Base-by-base conservation (phyloP, 202 grass and related monocot genomes). In the Elaeis oleifera region DNA sequence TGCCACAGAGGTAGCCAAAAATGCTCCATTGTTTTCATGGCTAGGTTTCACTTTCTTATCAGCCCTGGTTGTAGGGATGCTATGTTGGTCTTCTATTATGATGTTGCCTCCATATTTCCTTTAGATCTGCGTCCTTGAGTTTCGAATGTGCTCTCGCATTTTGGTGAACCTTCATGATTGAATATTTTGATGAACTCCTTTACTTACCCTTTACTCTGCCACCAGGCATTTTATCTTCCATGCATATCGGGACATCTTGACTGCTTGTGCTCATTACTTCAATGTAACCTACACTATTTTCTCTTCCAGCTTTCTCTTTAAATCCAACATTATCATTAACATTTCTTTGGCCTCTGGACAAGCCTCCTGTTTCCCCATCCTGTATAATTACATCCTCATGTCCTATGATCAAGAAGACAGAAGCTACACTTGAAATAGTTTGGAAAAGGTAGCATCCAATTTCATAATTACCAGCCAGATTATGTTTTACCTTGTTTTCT, bases 161-260 rank as follows among this genome's bases (percentile, higher is more conserved):
- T 96, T 56, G 81, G 87, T 59, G 87, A 91, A 67, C 65, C 72
- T 75, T 84, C 81, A 9, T 70, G 62, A 52, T 71, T 94, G 69
- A 99, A 94, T 73, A 83, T 64, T 84, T 89, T 92, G 19, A 99
- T 86, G 64, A 99, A 99, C 49, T 77, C 80, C 64, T 81, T 89
- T 21, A 99, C 78, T 32, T 95, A 68, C 68, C 82, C 74, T 85
- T 89, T 59, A 84, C 69, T 72, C 79, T 92, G 57, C 72, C 81
- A 70, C 74, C 72, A 68, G 69, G 65, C 67, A 78, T 77, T 80
- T 72, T 99, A 60, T 89, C 80, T 74, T 81, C 81, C 48, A 80
- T 80, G 79, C 72, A 56, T 50, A 59, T 53, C 15, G 19, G 64
- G 69, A 72, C 61, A 74, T 77, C 73, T 80, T 75, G 78, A 52